Evolutionary conservation across 768 basidiomycete species (phyloP).

Genomic region (Mrakia gelida): DNA sequence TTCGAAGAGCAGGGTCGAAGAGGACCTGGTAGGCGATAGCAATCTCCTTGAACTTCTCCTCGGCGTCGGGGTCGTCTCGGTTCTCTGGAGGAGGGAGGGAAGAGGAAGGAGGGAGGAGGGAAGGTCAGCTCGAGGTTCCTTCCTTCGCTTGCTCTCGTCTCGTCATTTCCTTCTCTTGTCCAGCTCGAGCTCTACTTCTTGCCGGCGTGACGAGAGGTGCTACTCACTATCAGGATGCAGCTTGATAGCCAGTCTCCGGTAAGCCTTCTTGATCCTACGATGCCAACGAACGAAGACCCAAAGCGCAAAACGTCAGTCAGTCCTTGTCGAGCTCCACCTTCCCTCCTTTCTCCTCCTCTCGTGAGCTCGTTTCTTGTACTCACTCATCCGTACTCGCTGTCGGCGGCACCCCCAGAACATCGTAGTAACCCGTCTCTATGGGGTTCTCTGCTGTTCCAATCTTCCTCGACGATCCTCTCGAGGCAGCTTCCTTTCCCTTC

Average conservation of each 20-base stretch:
- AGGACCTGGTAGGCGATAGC: conserved; percentile 30
- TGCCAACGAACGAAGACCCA: not conserved
- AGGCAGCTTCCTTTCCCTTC: conserved; percentile 8
- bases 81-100: conserved; percentile 4
- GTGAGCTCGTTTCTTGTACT: not conserved
- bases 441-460: conserved; percentile 28
- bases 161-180: not conserved
- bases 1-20: conserved; percentile 19
- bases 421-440: conserved; percentile 17
- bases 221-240: conserved; percentile 29
- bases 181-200: not conserved
- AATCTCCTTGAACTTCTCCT: conserved; percentile 30
- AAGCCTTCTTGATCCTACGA: conserved; percentile 32
- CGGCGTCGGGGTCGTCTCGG: conserved; percentile 28
- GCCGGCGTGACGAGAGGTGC: rapidly evolving
- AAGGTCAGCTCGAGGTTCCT: not conserved
- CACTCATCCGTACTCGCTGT: conserved; percentile 16
- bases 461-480: not conserved
- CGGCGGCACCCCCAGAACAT: conserved; percentile 2
- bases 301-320: too few species aligned
- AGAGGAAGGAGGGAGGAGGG: not conserved
- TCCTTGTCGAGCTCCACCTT: not conserved
- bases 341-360: not conserved
- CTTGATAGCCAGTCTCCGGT: conserved; percentile 33
- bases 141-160: not conserved